Evolutionary conservation across 73 alveolate genomes (phyloP), one percentile per base, ranked within the genome.

Genomic region (Paramecium sonneborni): DNA sequence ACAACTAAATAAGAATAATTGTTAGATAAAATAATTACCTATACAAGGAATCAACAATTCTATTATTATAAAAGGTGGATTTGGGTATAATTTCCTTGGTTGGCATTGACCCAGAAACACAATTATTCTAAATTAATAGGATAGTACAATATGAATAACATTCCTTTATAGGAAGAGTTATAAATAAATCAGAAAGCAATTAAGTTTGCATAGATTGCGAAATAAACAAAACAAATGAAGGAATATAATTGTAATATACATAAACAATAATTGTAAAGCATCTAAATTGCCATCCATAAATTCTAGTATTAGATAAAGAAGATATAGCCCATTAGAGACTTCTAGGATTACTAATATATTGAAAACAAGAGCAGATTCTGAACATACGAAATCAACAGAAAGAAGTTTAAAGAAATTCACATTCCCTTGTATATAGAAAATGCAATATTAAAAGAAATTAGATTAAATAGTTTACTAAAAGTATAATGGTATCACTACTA

Each of bases 41-140:
- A 23, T 24, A 46, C 44, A 11, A 38, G 72, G 18, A 41, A 79
- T 20, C 44, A 38, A 21, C 34, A 79, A 44, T 24, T 37, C 34
- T 79, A 79, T 44, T 79, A 79, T 79, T 79, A 79, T 46, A 79
- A 79, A 24, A 38, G 90, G 3, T 79, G 90, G 90, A 24, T 79
- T 21, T 79, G 90, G 90, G 55, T 46, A 10, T 9, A 79, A 79
- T 79, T 43, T 79, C 90, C 90, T 43, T 79, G 90, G 90, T 15
- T 79, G 6, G 38, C 76, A 30, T 62, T 79, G 8, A 44, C 90
- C 11, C 41, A 23, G 26, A 79, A 79, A 20, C 15, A 24, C 12
- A 44, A 79, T 24, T 79, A 30, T 7, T 79, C 90, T 5, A 46
- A 79, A 20, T 43, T 79, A 34, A 79, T 79, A 46, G 26, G 41